A percentile compares a stretch with the other conserved stretches of the same genome.
These are phyloP conservation scores for Rhizoclosmatium globosum DNA, from an alignment of 192 early-diverging fungal genomes.

Conservation along the genomic window DNA sequence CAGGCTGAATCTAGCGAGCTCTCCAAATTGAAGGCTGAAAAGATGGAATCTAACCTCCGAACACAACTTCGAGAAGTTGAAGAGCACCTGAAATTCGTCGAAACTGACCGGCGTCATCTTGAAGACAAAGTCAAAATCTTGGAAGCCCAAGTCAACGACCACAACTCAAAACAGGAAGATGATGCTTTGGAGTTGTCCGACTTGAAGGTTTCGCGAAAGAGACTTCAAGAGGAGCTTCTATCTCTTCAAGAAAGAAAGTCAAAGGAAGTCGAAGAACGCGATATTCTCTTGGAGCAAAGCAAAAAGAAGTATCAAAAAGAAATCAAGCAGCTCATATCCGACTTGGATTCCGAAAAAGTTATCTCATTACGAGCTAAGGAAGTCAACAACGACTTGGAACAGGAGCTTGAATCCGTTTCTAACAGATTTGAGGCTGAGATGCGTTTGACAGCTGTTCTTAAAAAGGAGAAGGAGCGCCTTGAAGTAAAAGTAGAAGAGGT, in stretches of 20 bases:
- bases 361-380: slow-evolving; percentile 71
- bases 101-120: slow-evolving; percentile 64
- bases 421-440: slow-evolving; percentile 75
- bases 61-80: slow-evolving; percentile 76
- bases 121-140: slow-evolving; percentile 72
- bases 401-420: slow-evolving; percentile 66
- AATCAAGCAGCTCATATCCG: slow-evolving; percentile 77
- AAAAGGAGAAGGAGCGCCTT: slow-evolving; percentile 84
- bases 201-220: slow-evolving; percentile 71
- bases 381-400: slow-evolving; percentile 72
- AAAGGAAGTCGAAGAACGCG: slow-evolving; percentile 80
- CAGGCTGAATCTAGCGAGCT: slow-evolving; percentile 76
- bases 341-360: slow-evolving; percentile 78
- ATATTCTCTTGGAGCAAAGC: slow-evolving; percentile 72
- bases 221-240: slow-evolving; percentile 79
- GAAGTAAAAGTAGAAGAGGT: slow-evolving; percentile 77
- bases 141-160: slow-evolving; percentile 75
- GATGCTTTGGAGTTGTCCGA: slow-evolving; percentile 75
- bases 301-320: slow-evolving; percentile 88
- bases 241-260: slow-evolving; percentile 74
- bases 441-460: slow-evolving; percentile 69
- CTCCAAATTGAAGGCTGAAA: slow-evolving; percentile 77
- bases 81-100: slow-evolving; percentile 67
- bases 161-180: slow-evolving; percentile 82
- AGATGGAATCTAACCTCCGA: slow-evolving; percentile 70